Conservation (phyloP, 257 asterid genomes). For the Nicotiana otophora region DNA sequence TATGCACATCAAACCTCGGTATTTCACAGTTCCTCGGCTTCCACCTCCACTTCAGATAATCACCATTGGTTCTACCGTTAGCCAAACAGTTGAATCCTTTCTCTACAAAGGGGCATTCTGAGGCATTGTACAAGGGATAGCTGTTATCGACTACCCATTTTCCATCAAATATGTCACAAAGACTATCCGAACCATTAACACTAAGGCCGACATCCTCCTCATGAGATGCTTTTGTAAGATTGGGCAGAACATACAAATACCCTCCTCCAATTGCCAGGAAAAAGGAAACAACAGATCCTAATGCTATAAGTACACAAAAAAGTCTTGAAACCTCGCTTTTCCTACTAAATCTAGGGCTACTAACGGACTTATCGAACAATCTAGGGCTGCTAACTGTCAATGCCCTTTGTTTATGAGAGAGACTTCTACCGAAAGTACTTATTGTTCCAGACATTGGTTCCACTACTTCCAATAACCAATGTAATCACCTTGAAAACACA, state of each 20-base stretch:
- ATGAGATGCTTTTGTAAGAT: conserved; percentile 40
- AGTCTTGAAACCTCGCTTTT: conserved; percentile 35
- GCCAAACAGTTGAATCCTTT: conserved; percentile 64
- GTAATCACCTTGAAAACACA: conserved; percentile 8
- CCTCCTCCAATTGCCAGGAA: conserved; percentile 49
- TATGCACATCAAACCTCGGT: conserved; percentile 42
- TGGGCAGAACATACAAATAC: conserved; percentile 64
- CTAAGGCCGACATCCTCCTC: conserved; percentile 23
- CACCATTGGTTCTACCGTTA: conserved; percentile 55
- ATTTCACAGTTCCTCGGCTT: conserved; percentile 58
- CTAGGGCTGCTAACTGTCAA: conserved; percentile 45
- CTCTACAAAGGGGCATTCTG: conserved; percentile 74
- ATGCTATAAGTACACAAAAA: conserved; percentile 25
- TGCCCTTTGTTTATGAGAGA: conserved; percentile 54
- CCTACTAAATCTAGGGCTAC: conserved; percentile 50
- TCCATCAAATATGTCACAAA: conserved; percentile 64
- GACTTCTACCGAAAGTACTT: conserved; percentile 44
- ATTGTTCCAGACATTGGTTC: conserved; percentile 22
- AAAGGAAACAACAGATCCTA: conserved; percentile 50
- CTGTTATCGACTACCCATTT: conserved; percentile 50
- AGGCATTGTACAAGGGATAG: conserved; percentile 65
- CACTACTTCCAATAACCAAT: conserved; percentile 21
- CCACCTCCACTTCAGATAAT: conserved; percentile 78
- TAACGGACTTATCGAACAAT: conserved; percentile 14
- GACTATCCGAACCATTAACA: conserved; percentile 21